Base-by-base conservation (phyloP, 768 basidiomycete genomes). In the Pilatotrama ljubarskyi region DNA sequence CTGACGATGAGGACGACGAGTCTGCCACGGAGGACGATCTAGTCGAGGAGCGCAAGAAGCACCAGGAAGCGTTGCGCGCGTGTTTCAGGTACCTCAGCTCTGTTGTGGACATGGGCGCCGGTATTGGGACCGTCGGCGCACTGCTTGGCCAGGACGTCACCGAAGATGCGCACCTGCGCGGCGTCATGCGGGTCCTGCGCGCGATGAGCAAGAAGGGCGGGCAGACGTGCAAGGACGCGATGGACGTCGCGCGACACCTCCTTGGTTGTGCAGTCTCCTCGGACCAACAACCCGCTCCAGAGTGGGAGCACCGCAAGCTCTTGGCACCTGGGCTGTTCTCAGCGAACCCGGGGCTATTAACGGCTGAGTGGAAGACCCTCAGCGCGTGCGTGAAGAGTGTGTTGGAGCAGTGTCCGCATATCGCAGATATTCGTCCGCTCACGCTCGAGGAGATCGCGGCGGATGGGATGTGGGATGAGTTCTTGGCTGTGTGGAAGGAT, bases 91-190 rank as follows among this genome's bases (percentile, higher is more conserved):
- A 84, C 2, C 72, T 88, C 53, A 74, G 72, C 55, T 76, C 77
- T 17, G 78, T 87, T 7, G 73, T 86, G 18, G 84, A 86, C 60
- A 80, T 84, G 75, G 73, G 85, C 11, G 80, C 83, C 2, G 88
- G 88, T 0, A 72, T 85, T 4, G 75, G 81, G 4, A 80, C 80
- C 14, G 74, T 89, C 6, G 85, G 78, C 0, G 84, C 80, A 1
- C 71, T 86, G 6, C 77, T 90, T 6, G 76, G 77, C 14, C 64
- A 55, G 15, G 66, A 58, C 13, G 25, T 49, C 0, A 55, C 63
- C 10, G 77, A 82, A 9, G 78, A 80, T 22, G 70, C 72, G 35
- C 63, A 68, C 32, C 68, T 87, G n/a, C 71, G 68, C 48, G 77
- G 79, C 10, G 78, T 79, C 0, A 65, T 90, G 24, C 71, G 73